Percentiles rank a stretch among this genome's conserved stretches.
Evolutionary conservation across 371 early-diverging fungal genomes (phyloP).

Genomic region (Mucor ambiguus): DNA sequence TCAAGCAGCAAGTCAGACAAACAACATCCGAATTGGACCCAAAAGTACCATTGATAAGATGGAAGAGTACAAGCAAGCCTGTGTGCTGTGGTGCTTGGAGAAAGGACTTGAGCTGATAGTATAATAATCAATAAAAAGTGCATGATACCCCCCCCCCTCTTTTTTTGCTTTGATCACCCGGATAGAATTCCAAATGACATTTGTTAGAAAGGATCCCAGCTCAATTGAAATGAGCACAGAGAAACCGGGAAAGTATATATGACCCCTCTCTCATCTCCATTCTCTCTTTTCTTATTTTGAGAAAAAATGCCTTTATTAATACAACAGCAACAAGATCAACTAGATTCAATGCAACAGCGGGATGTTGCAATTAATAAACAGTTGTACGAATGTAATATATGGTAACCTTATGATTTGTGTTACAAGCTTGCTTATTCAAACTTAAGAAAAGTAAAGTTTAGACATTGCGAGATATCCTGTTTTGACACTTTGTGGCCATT

Average conservation of each 20-base stretch:
- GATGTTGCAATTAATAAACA: neutral
- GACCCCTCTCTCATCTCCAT: neutral
- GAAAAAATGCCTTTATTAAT: neutral
- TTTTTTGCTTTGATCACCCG: neutral
- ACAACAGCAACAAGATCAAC: neutral
- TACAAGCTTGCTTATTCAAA: neutral
- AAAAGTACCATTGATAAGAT: constrained; percentile 19
- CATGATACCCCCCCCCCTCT: neutral
- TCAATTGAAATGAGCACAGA: neutral
- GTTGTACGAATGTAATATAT: constrained; percentile 5
- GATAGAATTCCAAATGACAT: neutral
- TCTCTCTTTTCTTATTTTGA: neutral
- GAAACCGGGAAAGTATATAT: neutral
- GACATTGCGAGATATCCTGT: neutral
- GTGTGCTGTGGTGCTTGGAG: constrained; percentile 12
- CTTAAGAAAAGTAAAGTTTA: neutral
- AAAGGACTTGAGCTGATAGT: constrained; percentile 12
- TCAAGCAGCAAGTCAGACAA: constrained; percentile 18
- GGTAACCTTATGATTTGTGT: neutral
- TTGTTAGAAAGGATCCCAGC: neutral
- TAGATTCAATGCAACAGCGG: neutral
- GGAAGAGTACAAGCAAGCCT: constrained; percentile 8
- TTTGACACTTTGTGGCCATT: constrained; percentile 6
- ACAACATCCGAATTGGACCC: constrained; percentile 34
- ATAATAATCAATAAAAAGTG: neutral